Percentiles rank a stretch among this genome's conserved stretches.
phyloP scores from a whole-genome alignment of 2,329 filamentous ascomycete species.

The Aspergillus hiratsukae region DNA sequence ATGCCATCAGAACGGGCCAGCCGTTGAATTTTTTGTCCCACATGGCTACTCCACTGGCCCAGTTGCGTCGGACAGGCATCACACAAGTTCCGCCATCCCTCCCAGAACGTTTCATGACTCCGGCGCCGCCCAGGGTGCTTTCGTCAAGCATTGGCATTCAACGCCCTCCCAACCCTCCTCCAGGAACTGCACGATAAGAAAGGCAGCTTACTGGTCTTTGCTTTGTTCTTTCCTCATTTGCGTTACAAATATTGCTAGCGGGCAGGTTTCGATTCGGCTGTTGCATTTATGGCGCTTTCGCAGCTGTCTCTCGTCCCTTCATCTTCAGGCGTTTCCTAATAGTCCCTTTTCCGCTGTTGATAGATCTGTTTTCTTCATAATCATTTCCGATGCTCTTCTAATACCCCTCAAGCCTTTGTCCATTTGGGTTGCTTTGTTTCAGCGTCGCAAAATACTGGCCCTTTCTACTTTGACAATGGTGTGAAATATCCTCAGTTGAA shows the following conservation, averaged over 20 bases:
- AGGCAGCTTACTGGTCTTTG: constrained; percentile 12
- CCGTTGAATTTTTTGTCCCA: constrained; percentile 29
- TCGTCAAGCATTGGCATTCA: constrained; percentile 18
- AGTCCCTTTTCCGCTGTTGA: neutral
- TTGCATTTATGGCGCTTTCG: constrained; percentile 22
- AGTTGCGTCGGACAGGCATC: constrained; percentile 14
- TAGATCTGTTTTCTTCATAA: neutral
- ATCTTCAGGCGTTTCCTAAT: neutral
- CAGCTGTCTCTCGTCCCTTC: constrained; percentile 12
- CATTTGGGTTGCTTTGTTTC: neutral
- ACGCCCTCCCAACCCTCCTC: constrained; percentile 19
- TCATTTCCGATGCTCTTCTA: neutral
- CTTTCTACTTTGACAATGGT: neutral
- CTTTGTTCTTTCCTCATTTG: constrained; percentile 5
- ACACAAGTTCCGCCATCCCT: constrained; percentile 14
- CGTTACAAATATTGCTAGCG: constrained; percentile 6
- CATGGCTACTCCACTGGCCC: constrained; percentile 15
- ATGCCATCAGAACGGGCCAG: constrained; percentile 35
- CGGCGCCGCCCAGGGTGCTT: constrained; percentile 19
- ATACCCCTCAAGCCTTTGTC: neutral
- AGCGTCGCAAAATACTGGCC: neutral
- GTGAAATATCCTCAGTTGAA: neutral
- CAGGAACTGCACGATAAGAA: constrained; percentile 25
- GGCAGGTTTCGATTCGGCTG: constrained; percentile 1
- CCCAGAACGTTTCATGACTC: constrained; percentile 20